Evolutionary conservation across 1,284 basidiomycete species (phyloP).

Genomic region (Ceratobasidium sp.): DNA sequence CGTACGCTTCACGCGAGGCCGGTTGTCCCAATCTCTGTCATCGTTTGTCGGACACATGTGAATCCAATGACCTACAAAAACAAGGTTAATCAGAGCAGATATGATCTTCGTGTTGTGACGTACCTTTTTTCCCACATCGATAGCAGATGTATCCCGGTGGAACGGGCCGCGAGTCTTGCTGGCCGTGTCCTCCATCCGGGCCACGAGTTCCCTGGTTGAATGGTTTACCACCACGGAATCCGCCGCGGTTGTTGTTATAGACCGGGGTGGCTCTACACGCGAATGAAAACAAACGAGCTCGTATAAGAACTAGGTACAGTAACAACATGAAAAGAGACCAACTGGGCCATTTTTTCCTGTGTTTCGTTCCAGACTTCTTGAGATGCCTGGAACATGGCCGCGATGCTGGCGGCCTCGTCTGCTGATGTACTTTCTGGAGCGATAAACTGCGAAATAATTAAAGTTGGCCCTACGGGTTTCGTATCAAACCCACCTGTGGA

Average conservation of each 20-base stretch:
- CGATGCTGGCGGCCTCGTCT: conserved; percentile 87
- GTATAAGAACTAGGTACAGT: conserved; percentile 25
- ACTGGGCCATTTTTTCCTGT: conserved; percentile 97
- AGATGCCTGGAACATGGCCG: conserved; percentile 93
- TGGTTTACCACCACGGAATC: conserved; percentile 69
- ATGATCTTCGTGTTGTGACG: conserved; percentile 46
- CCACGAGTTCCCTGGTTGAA: conserved; percentile 50
- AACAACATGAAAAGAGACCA: conserved; percentile 59
- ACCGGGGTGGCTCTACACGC: conserved; percentile 72
- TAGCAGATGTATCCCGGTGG: conserved; percentile 99
- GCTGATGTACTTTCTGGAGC: conserved; percentile 53
- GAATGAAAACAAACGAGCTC: conserved; percentile 51
- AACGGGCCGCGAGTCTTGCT: conserved; percentile 54
- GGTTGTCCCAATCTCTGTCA: conserved; percentile 91
- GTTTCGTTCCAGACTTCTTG: conserved; percentile 94
- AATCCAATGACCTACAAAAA: conserved; percentile 90
- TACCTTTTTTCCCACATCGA: conserved; percentile 96
- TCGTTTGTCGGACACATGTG: conserved; percentile 98
- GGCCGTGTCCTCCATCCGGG: conserved; percentile 42
- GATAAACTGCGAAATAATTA: conserved; percentile 35
- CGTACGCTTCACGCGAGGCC: conserved; percentile 95
- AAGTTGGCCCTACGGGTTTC: background rate
- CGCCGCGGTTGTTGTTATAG: conserved; percentile 68
- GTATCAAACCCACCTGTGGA: background rate
- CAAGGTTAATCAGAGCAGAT: conserved; percentile 1